Conservation (phyloP, 257 asterid species). For the Fraxinus excelsior region DNA sequence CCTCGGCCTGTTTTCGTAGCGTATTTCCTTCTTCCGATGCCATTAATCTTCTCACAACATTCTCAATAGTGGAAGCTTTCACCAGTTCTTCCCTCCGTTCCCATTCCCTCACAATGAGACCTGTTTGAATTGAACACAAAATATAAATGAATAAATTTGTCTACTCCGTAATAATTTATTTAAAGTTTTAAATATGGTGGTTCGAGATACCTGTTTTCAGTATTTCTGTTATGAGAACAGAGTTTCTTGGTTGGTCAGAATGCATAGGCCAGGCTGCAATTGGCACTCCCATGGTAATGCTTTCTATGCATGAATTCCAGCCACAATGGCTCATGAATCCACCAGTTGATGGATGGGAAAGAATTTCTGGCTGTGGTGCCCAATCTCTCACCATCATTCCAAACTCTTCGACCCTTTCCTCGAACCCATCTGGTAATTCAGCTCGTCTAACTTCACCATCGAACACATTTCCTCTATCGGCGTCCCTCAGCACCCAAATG, state of each 20-base stretch:
- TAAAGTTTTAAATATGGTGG: neutral
- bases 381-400: slow-evolving; percentile 46
- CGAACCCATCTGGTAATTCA: slow-evolving; percentile 36
- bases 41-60: slow-evolving; percentile 31
- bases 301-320: slow-evolving; percentile 50
- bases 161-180: neutral
- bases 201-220: slow-evolving; percentile 5
- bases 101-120: slow-evolving; percentile 46
- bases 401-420: slow-evolving; percentile 29
- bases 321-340: slow-evolving; percentile 54
- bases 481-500: slow-evolving; percentile 51
- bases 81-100: slow-evolving; percentile 28
- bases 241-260: slow-evolving; percentile 47
- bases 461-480: slow-evolving; percentile 40
- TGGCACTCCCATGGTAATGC: slow-evolving; percentile 45
- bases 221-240: slow-evolving; percentile 24
- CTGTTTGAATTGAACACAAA: slow-evolving; percentile 3
- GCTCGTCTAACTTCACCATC: slow-evolving; percentile 20
- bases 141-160: neutral
- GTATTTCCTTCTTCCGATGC: slow-evolving; percentile 35
- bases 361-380: slow-evolving; percentile 50
- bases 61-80: slow-evolving; percentile 26
- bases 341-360: slow-evolving; percentile 41
- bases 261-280: slow-evolving; percentile 57
- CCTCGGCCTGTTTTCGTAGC: slow-evolving; percentile 31